phyloP scores from a whole-genome alignment of 495 filamentous ascomycete species.

The Lophiotrema nucula region DNA sequence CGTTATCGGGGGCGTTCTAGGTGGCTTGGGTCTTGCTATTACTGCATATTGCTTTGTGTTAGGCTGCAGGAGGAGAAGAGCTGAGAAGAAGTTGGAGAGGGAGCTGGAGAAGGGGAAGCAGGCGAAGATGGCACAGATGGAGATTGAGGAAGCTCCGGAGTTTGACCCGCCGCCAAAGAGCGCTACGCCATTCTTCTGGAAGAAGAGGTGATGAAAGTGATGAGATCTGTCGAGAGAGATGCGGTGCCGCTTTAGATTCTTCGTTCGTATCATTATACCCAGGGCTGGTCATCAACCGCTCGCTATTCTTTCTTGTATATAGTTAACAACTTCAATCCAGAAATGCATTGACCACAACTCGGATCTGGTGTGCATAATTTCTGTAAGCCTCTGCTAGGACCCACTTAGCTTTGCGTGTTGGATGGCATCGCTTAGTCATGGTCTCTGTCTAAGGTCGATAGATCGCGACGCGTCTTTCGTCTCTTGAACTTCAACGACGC shows the following conservation, averaged over 20 bases:
- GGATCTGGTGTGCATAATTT: no score
- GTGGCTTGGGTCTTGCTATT: slow-evolving; percentile 27
- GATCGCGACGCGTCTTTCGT: no score
- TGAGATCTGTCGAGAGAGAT: no score
- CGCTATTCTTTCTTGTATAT: slow-evolving; percentile 1
- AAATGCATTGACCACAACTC: no score
- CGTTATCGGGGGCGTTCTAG: slow-evolving; percentile 38
- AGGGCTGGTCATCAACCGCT: slow-evolving; percentile 8
- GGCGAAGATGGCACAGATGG: slow-evolving; percentile 29
- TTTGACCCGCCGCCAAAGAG: slow-evolving; percentile 24
- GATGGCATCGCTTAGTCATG: no score
- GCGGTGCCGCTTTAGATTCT: no score
- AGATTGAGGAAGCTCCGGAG: slow-evolving; percentile 26
- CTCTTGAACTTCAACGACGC: no score
- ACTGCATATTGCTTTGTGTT: slow-evolving; percentile 14
- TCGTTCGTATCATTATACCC: slow-evolving; percentile 22
- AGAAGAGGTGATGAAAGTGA: slow-evolving; percentile 21
- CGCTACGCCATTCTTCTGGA: slow-evolving; percentile 22
- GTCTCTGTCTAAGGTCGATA: no score
- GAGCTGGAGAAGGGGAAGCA: slow-evolving; percentile 17
- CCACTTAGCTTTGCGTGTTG: no score
- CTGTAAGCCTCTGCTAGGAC: no score
- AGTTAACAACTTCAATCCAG: no score
- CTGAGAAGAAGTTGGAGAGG: slow-evolving; percentile 12
- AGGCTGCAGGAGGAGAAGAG: slow-evolving; percentile 3